phyloP scores from a whole-genome alignment of 225 moss, liverwort and hornwort species.

The Physcomitrium patens region DNA sequence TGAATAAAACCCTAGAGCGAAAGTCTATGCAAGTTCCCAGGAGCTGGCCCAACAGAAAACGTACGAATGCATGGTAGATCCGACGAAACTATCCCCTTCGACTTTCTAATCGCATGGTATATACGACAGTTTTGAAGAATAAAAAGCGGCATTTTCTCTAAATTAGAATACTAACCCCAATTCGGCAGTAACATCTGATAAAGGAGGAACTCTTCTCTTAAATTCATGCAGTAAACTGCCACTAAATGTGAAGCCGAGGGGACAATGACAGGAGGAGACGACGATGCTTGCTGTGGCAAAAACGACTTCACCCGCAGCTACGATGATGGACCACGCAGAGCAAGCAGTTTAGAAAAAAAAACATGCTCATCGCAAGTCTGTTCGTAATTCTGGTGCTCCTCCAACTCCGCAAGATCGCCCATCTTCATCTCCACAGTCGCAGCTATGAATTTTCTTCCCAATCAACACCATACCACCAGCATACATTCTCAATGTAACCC shows the following conservation, averaged over 20 bases:
- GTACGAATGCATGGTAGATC: neutral
- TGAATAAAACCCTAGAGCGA: neutral
- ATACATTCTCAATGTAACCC: too few species aligned
- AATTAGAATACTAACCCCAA: neutral
- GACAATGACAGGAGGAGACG: neutral
- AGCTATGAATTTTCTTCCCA: neutral
- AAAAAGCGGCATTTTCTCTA: neutral
- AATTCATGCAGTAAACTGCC: neutral
- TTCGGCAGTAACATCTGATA: neutral
- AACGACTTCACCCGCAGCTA: neutral
- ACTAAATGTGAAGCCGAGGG: conserved; percentile 1
- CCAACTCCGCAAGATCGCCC: conserved; percentile 51
- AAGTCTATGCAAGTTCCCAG: neutral
- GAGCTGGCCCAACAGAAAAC: conserved; percentile 12
- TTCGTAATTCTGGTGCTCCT: conserved; percentile 48
- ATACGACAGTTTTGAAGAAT: neutral
- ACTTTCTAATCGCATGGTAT: neutral
- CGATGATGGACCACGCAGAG: conserved; percentile 23
- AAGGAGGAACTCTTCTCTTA: neutral
- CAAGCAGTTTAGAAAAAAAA: conserved; percentile 36
- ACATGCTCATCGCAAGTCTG: conserved; percentile 49
- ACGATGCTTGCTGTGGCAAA: neutral
- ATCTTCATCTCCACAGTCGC: conserved; percentile 35
- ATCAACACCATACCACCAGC: neutral
- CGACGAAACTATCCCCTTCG: neutral